Base-by-base conservation (phyloP, 2,329 filamentous ascomycete genomes). In the Xylaria hypoxylon region DNA sequence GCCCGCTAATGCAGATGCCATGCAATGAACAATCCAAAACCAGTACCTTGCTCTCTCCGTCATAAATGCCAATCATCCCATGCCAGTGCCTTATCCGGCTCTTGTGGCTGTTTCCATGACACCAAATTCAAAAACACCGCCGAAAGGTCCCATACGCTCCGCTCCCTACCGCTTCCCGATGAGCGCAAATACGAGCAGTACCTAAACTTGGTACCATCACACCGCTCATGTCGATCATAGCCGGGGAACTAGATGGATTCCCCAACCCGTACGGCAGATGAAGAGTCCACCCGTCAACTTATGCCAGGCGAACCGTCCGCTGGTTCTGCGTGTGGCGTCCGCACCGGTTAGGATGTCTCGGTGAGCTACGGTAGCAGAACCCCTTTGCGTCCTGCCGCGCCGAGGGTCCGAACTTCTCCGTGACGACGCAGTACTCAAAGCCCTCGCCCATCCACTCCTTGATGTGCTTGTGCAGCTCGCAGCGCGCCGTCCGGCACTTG, bases 401-500 rank as follows among this genome's bases (percentile, higher is more conserved):
- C 10, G 77, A 78, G 19, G 79, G 77, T 42, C 87, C 87, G 71
- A 84, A 90, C 74, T 84, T 84, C 73, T 86, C 81, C 73, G 83
- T 85, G 70, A 90, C 85, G 64, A 81, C 82, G 79, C 87, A 90
- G 78, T 90, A 90, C 76, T 90, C 87, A 67, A 82, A 78, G 22
- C 77, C 80, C 44, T 80, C 78, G 61, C 85, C 85, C 82, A 89
- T 85, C 86, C 87, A 90, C 45, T 81, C 82, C 72, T 82, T 81
- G 71, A 90, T 83, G 74, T 90, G 88, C 70, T 86, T 84, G 78
- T 89, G 86, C 64, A 90, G 81, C 79, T 89, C 87, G 76, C 88
- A 90, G 40, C 88, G 83, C 45, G 81, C 84, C 65, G 86, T 83
- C 55, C 86, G 87, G 69, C 88, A 90, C 76, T 89, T 88, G 64